Percentiles rank a stretch among this genome's conserved stretches.
Evolutionary conservation across 495 filamentous ascomycete genomes (phyloP).

Genomic region (Neurospora sp.): DNA sequence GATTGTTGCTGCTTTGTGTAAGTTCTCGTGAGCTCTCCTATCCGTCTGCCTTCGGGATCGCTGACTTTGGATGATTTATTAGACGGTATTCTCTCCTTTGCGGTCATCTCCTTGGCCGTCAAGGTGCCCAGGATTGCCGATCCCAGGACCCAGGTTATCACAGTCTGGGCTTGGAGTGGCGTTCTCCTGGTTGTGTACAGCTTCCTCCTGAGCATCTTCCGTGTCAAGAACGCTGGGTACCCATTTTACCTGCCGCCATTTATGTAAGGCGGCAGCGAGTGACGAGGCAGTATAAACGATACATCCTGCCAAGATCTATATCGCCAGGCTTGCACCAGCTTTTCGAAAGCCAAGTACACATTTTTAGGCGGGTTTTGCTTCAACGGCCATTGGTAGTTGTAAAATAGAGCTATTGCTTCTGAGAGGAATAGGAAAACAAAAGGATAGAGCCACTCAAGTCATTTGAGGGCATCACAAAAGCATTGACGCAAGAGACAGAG

Average conservation of each 20-base stretch:
- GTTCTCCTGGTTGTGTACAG: conserved; percentile 80
- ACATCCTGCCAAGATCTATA: background rate
- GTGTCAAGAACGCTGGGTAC: conserved; percentile 90
- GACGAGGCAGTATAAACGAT: background rate
- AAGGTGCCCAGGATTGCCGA: conserved; percentile 85
- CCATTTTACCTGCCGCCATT: conserved; percentile 92
- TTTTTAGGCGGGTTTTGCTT: background rate
- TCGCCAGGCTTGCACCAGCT: background rate
- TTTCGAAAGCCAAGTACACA: background rate
- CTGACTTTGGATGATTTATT: background rate
- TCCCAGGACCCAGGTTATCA: conserved; percentile 65
- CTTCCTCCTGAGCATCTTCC: conserved; percentile 87
- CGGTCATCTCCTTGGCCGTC: conserved; percentile 76
- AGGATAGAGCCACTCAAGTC: background rate
- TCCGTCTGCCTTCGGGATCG: background rate
- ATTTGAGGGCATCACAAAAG: background rate
- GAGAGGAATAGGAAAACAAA: background rate
- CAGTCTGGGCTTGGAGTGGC: conserved; percentile 70
- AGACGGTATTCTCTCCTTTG: conserved; percentile 92
- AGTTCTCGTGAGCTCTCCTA: conserved; percentile 27
- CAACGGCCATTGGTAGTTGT: background rate
- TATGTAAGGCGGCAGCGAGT: conserved; percentile 23
- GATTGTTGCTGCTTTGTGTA: conserved; percentile 92
- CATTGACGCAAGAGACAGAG: background rate
- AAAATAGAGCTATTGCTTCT: background rate